Evolutionary conservation across 495 filamentous ascomycete genomes (phyloP).

Genomic region (Trichoderma asperelloides): DNA sequence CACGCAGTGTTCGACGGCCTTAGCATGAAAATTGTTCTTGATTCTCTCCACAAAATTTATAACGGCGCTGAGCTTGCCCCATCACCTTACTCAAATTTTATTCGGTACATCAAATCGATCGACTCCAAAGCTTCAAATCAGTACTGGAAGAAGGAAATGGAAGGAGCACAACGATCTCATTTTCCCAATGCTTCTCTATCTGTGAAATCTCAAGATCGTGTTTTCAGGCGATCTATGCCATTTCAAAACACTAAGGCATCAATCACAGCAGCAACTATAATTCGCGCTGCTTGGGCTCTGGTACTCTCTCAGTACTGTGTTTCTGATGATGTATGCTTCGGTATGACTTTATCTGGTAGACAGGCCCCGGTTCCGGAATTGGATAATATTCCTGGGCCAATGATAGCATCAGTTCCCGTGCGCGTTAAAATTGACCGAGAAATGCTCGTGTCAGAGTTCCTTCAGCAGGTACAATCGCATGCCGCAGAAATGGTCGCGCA

Average conservation of each 20-base stretch:
- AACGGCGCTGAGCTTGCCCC: neutral
- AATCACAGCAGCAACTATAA: conserved; percentile 32
- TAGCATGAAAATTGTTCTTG: conserved; percentile 5
- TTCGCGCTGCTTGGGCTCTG: conserved; percentile 38
- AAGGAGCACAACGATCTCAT: neutral
- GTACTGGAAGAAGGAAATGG: conserved; percentile 2
- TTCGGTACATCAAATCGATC: neutral
- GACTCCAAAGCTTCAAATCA: neutral
- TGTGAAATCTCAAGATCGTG: neutral
- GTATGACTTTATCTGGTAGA: conserved; percentile 39
- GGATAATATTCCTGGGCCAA: conserved; percentile 40
- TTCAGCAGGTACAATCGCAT: conserved; percentile 25
- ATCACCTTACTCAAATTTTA: neutral
- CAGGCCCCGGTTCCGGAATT: conserved; percentile 36
- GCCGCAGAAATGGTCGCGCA: conserved; percentile 29
- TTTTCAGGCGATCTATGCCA: conserved; percentile 1
- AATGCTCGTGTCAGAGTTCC: conserved; percentile 13
- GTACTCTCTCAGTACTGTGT: conserved; percentile 28
- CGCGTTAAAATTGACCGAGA: conserved; percentile 21
- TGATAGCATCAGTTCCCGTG: conserved; percentile 51
- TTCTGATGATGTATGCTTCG: conserved; percentile 36
- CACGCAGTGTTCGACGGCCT: conserved; percentile 10
- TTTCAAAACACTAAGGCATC: conserved; percentile 19
- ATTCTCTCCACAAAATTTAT: neutral
- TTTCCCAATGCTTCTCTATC: conserved; percentile 6